Conservation (phyloP, 371 early-diverging fungal genomes). For the Lichtheimia corymbifera region DNA sequence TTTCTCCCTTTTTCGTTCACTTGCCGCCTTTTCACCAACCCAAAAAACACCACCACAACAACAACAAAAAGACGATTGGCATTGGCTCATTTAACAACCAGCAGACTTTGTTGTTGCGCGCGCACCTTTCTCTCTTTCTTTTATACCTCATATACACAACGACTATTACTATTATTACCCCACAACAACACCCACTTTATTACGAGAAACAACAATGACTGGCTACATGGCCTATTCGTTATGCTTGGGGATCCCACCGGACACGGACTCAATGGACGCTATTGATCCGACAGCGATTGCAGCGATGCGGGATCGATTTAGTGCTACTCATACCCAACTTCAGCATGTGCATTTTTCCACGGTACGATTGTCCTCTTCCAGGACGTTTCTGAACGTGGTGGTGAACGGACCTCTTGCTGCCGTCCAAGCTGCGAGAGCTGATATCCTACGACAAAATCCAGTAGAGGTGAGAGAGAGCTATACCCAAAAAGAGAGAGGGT, state of each 20-base stretch:
- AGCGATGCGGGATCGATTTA: slow-evolving; percentile 14
- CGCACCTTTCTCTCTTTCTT: slow-evolving; percentile 1
- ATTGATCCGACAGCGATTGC: slow-evolving; percentile 12
- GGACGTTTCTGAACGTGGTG: slow-evolving; percentile 13
- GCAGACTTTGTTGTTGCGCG: not conserved
- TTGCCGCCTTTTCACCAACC: not conserved
- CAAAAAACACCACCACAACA: not conserved
- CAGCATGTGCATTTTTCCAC: slow-evolving; percentile 15
- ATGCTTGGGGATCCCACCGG: slow-evolving; percentile 18
- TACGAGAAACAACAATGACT: slow-evolving; percentile 10
- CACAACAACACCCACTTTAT: not conserved
- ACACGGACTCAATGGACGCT: slow-evolving; percentile 4
- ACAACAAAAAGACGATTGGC: not conserved
- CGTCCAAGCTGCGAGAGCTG: slow-evolving; percentile 16
- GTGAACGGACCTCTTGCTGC: slow-evolving; percentile 15
- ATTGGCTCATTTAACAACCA: too few relatives aligned
- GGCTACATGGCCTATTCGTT: slow-evolving; percentile 22
- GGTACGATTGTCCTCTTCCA: not conserved
- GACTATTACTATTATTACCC: too few relatives aligned
- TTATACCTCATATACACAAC: not conserved
- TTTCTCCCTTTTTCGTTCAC: not conserved
- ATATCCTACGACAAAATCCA: slow-evolving; percentile 19
- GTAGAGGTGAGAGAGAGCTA: slow-evolving; percentile 9
- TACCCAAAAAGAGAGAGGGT: not conserved
- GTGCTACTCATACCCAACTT: slow-evolving; percentile 16